Percentiles rank a stretch among this genome's conserved stretches.
phyloP scores from a whole-genome alignment of 2,329 filamentous ascomycete species.

The Colletotrichum sp. region DNA sequence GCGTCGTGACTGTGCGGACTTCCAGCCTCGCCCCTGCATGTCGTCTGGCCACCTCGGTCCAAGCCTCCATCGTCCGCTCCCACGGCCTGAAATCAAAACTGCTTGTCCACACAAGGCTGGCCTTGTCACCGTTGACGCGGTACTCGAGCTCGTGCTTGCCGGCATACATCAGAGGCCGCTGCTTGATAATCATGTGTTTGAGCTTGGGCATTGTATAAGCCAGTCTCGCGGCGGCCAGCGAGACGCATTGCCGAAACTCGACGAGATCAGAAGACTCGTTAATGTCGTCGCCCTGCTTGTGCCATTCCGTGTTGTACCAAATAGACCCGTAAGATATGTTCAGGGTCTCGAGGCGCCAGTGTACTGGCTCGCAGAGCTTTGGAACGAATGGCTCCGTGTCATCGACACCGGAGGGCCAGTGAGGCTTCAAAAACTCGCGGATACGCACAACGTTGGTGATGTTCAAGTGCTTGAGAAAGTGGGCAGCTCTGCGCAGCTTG shows the following conservation, averaged over 20 bases:
- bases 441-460: constrained; percentile 24
- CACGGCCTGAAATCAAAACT: constrained; percentile 26
- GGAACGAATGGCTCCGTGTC: constrained; percentile 16
- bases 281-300: constrained; percentile 22
- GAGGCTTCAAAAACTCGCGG: constrained; percentile 21
- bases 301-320: constrained; percentile 24
- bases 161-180: constrained; percentile 28
- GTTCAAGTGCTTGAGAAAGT: constrained; percentile 17
- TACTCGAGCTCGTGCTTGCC: constrained; percentile 27
- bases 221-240: constrained; percentile 25
- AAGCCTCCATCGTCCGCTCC: constrained; percentile 25
- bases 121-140: neutral
- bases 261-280: constrained; percentile 22
- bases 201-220: constrained; percentile 26
- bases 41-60: constrained; percentile 23
- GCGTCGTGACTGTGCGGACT: neutral
- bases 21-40: constrained; percentile 4
- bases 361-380: constrained; percentile 1
- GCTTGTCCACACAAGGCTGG: constrained; percentile 22
- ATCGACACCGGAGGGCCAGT: constrained; percentile 21
- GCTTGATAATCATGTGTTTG: constrained; percentile 20
- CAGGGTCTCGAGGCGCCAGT: constrained; percentile 17
- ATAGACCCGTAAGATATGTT: constrained; percentile 25
- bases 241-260: constrained; percentile 24
- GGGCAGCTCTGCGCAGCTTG: constrained; percentile 14